Conservation (phyloP, 2,329 filamentous ascomycete species). For the Sarocladium strictum region DNA sequence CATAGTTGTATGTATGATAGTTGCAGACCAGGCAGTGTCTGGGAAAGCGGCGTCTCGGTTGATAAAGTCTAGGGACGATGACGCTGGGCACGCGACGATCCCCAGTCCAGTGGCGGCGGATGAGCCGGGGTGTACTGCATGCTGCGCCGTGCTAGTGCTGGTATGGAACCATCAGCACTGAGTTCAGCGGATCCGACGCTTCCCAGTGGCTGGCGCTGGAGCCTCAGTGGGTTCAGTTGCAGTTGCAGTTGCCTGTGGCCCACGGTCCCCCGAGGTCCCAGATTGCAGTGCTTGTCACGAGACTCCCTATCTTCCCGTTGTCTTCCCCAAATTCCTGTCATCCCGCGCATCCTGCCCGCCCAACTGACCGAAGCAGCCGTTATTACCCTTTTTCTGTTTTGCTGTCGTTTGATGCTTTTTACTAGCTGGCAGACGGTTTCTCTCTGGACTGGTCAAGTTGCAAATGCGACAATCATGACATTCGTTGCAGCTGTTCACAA, state of each 20-base stretch:
- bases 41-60: background rate
- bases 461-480: background rate
- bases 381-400: background rate
- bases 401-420: no score
- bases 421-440: no score
- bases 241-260: no score
- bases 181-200: background rate
- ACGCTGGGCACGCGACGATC: background rate
- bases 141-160: background rate
- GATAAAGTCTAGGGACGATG: background rate
- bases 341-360: no score
- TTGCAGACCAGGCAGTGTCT: background rate
- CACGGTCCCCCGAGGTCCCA: no score
- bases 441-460: background rate
- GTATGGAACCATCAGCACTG: background rate
- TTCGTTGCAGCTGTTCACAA: background rate
- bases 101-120: background rate
- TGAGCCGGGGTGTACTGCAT: background rate
- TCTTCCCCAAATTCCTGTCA: background rate
- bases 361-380: no score
- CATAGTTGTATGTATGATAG: no score
- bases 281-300: background rate
- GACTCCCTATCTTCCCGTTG: background rate
- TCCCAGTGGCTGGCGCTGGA: background rate
- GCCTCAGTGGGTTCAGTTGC: no score